Conservation (phyloP, 2,329 filamentous ascomycete species). For the Daldinia sp. region DNA sequence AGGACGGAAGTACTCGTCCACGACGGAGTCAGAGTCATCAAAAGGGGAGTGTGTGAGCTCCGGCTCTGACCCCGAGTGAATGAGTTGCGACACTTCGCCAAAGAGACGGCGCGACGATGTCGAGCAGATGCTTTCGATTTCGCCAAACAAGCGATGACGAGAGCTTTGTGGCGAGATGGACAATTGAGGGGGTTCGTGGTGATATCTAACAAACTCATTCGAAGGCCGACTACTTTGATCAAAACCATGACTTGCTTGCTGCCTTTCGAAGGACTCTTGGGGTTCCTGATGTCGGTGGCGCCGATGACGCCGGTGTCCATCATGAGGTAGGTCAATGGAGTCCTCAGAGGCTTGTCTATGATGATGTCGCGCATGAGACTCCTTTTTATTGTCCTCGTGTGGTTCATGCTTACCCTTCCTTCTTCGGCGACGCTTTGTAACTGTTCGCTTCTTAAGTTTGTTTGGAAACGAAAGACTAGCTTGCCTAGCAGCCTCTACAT, state of each 20-base stretch:
- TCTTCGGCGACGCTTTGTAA: conserved; percentile 53
- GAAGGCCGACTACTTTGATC: conserved; percentile 45
- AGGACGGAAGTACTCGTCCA: conserved; percentile 51
- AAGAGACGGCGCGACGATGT: conserved; percentile 48
- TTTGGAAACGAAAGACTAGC: conserved; percentile 51
- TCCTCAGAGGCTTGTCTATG: conserved; percentile 41
- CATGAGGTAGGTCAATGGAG: conserved; percentile 41
- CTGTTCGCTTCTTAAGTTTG: conserved; percentile 53
- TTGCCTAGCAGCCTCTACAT: conserved; percentile 52
- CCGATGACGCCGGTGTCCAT: conserved; percentile 43
- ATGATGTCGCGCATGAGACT: conserved; percentile 32
- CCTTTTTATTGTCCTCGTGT: conserved; percentile 40
- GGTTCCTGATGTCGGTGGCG: conserved; percentile 47
- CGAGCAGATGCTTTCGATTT: conserved; percentile 49
- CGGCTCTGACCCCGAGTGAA: conserved; percentile 46
- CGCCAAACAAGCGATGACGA: conserved; percentile 48
- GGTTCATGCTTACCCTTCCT: conserved; percentile 49
- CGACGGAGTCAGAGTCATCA: conserved; percentile 47
- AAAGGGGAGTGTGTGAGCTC: conserved; percentile 51
- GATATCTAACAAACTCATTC: conserved; percentile 40
- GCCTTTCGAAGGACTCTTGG: conserved; percentile 42
- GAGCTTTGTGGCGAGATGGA: conserved; percentile 45
- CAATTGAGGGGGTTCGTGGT: conserved; percentile 41
- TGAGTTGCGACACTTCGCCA: conserved; percentile 48
- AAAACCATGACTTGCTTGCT: conserved; percentile 42